Conservation (phyloP, 1,139 yeast species). For the Entelexis sorbosivorans region DNA sequence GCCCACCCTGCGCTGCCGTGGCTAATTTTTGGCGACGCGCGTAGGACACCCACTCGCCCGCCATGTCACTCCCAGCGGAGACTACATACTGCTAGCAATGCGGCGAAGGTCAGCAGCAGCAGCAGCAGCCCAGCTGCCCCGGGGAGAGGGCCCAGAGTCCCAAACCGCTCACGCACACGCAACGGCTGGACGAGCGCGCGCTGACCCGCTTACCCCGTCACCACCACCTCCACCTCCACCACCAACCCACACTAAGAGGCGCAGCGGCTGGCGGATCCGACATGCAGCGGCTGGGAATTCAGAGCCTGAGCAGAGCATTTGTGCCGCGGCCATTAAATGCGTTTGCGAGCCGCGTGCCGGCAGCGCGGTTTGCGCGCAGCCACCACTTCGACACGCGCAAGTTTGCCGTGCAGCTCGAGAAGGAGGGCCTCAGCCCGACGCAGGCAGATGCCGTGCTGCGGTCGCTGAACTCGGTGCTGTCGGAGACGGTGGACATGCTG, state of each 20-base stretch:
- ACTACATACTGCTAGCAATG: no score
- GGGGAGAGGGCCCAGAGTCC: no score
- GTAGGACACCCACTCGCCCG: no score
- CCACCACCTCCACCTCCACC: no score
- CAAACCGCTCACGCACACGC: no score
- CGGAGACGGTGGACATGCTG: constrained; percentile 68
- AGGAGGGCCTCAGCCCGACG: constrained; percentile 58
- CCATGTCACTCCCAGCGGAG: no score
- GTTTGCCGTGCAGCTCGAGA: constrained; percentile 57
- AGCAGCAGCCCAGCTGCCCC: no score
- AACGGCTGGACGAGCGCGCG: no score
- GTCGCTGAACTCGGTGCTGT: constrained; percentile 64
- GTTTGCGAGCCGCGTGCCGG: constrained; percentile 1
- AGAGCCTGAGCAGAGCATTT: neutral
- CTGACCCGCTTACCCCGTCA: no score
- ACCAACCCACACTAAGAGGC: no score
- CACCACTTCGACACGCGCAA: constrained; percentile 63
- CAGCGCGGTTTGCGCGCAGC: constrained; percentile 5
- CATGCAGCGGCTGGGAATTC: neutral
- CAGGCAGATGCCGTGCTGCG: constrained; percentile 77
- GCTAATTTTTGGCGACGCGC: no score
- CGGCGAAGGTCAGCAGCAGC: no score
- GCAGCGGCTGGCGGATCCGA: neutral
- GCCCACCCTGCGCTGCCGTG: neutral
- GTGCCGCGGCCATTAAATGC: neutral